phyloP scores from a whole-genome alignment of 2,329 filamentous ascomycete species.

The Sclerotinia spermophila region DNA sequence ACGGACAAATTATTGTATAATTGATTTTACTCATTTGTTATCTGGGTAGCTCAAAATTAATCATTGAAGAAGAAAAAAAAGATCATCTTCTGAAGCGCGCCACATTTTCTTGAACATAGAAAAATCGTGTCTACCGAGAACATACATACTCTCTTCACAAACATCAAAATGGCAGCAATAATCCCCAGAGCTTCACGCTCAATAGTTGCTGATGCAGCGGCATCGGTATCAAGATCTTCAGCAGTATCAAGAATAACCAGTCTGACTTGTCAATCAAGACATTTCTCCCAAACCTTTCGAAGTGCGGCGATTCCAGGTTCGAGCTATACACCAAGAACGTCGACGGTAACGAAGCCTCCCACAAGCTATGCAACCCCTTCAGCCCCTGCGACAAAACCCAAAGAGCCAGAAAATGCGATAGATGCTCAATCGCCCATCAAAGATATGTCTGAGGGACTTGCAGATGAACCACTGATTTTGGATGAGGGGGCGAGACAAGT shows the following conservation, averaged over 20 bases:
- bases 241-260: background rate
- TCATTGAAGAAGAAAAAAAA: background rate
- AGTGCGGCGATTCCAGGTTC: constrained; percentile 29
- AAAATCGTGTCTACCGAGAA: constrained; percentile 20
- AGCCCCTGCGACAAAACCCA: constrained; percentile 9
- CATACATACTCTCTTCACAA: background rate
- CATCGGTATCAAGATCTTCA: constrained; percentile 12
- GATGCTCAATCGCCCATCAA: constrained; percentile 36
- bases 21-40: background rate
- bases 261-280: constrained; percentile 18
- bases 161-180: constrained; percentile 12
- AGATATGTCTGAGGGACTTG: constrained; percentile 48
- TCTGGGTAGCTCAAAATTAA: background rate
- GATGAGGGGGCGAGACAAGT: constrained; percentile 51
- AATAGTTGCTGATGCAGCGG: constrained; percentile 23
- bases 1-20: background rate
- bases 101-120: background rate
- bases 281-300: constrained; percentile 28
- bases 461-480: constrained; percentile 47
- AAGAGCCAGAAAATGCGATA: constrained; percentile 57
- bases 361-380: constrained; percentile 4
- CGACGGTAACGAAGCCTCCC: constrained; percentile 14
- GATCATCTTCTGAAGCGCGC: background rate
- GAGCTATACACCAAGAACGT: constrained; percentile 28
- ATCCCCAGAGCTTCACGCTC: constrained; percentile 28